Conservation (phyloP, 345 rosid genomes). For the Arabidopsis suecica region DNA sequence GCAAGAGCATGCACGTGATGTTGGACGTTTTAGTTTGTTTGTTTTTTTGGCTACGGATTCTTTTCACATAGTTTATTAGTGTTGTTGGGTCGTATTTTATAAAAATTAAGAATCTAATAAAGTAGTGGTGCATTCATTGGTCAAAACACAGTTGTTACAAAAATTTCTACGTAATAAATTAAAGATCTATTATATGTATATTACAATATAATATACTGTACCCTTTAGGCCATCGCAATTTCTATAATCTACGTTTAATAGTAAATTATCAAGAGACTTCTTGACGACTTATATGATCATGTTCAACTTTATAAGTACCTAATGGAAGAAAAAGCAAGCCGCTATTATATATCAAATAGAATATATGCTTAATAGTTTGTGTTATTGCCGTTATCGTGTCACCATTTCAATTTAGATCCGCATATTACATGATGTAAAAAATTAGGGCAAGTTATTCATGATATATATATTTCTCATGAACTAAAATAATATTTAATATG, state of each 20-base stretch:
- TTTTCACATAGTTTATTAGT: conserved; percentile 9
- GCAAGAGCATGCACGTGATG: conserved; percentile 36
- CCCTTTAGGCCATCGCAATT: not conserved
- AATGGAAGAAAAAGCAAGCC: not conserved
- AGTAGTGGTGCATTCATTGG: not conserved
- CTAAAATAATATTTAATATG: not conserved
- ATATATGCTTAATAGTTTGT: too few relatives aligned
- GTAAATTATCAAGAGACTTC: too few relatives aligned
- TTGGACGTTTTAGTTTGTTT: conserved; percentile 17
- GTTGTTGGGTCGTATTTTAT: conserved; percentile 1
- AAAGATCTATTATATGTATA: not conserved
- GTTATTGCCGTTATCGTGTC: too few relatives aligned
- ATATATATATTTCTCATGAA: not conserved
- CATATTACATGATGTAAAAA: not conserved
- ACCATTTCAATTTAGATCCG: too few relatives aligned
- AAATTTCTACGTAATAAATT: not conserved
- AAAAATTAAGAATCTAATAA: not conserved
- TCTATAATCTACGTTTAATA: not conserved
- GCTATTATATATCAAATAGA: not conserved
- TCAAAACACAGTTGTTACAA: conserved; percentile 15
- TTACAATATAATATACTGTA: not conserved
- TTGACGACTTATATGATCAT: too few relatives aligned
- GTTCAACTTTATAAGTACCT: not conserved
- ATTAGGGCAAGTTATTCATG: too few relatives aligned
- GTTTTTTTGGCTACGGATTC: conserved; percentile 14